These are phyloP conservation scores for Daphne laureola DNA, from an alignment of 441 rosid genomes.

Conservation along the genomic window DNA sequence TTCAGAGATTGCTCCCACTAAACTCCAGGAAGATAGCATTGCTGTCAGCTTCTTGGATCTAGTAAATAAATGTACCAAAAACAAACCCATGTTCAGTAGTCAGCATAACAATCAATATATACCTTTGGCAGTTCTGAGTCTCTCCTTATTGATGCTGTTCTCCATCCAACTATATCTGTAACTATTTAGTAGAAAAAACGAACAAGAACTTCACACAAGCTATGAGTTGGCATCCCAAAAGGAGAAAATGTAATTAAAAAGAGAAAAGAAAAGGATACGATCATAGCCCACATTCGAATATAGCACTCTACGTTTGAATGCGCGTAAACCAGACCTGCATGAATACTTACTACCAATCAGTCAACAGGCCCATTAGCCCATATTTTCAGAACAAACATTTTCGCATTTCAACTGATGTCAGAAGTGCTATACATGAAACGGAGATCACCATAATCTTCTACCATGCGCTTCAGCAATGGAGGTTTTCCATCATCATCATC, in stretches of 20 bases:
- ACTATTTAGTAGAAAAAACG: constrained; percentile 33
- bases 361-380: neutral
- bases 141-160: constrained; percentile 91
- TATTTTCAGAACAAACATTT: constrained; percentile 6
- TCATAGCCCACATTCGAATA: constrained; percentile 88
- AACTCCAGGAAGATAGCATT: constrained; percentile 4
- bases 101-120: constrained; percentile 7
- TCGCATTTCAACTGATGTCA: constrained; percentile 7
- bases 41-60: neutral
- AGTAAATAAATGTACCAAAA: constrained; percentile 7
- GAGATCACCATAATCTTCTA: constrained; percentile 54
- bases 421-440: constrained; percentile 57
- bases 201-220: constrained; percentile 9
- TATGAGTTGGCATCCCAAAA: constrained; percentile 6
- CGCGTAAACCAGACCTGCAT: constrained; percentile 75
- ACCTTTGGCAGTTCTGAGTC: constrained; percentile 84
- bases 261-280: constrained; percentile 56
- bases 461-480: constrained; percentile 74
- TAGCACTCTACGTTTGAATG: constrained; percentile 74
- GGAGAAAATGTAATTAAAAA: constrained; percentile 5
- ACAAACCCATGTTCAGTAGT: constrained; percentile 6
- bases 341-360: constrained; percentile 11
- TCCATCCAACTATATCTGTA: constrained; percentile 95
- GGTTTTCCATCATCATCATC: constrained; percentile 84
- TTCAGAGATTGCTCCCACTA: constrained; percentile 31